phyloP scores from a whole-genome alignment of 192 early-diverging fungal genomes.

The Geranomyces variabilis region DNA sequence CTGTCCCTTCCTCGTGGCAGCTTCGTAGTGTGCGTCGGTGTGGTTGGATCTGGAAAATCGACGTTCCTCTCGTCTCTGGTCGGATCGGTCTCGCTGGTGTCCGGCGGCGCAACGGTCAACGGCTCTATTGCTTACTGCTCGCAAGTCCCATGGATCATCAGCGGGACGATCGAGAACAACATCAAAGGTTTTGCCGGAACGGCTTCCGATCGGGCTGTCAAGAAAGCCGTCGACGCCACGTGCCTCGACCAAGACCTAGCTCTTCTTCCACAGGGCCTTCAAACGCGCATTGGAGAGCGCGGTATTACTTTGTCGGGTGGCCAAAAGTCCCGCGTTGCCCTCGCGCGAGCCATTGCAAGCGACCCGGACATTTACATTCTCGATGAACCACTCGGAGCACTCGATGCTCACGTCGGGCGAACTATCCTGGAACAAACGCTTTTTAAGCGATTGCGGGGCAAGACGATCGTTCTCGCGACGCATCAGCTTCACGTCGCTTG shows the following conservation, averaged over 20 bases:
- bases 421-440: conserved; percentile 76
- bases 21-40: conserved; percentile 77
- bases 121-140: conserved; percentile 57
- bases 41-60: conserved; percentile 82
- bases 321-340: conserved; percentile 45
- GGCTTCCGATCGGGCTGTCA: neutral
- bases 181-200: neutral
- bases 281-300: conserved; percentile 16
- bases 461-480: conserved; percentile 73
- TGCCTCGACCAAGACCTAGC: neutral
- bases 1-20: conserved; percentile 50
- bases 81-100: conserved; percentile 69
- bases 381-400: conserved; percentile 48
- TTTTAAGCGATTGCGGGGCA: conserved; percentile 57
- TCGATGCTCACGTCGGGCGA: conserved; percentile 54
- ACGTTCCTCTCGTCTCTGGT: conserved; percentile 78
- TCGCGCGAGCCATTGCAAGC: conserved; percentile 42
- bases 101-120: conserved; percentile 55
- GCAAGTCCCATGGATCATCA: neutral
- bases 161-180: neutral
- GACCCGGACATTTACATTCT: conserved; percentile 52
- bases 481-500: conserved; percentile 62
- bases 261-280: neutral
- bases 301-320: conserved; percentile 50
- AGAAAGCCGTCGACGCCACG: neutral